phyloP scores from a whole-genome alignment of 1,284 basidiomycete species.

The Phellopilus nigrolimitatus region DNA sequence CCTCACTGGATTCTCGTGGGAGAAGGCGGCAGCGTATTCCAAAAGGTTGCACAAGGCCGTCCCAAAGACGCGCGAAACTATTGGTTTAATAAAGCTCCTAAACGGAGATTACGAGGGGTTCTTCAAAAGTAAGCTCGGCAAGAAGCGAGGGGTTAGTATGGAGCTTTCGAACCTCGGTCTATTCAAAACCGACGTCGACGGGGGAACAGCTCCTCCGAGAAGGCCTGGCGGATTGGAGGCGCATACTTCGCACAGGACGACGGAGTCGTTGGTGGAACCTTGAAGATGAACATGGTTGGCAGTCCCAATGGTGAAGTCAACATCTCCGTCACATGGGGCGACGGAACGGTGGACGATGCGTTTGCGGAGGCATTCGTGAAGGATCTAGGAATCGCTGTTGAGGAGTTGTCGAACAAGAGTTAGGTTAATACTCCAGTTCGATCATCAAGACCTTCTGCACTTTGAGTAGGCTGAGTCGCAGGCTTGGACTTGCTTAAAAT shows the following conservation, averaged over 20 bases:
- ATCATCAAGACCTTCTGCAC: too few relatives aligned
- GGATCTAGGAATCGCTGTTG: too few relatives aligned
- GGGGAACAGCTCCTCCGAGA: neutral
- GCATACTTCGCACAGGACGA: slow-evolving; percentile 33
- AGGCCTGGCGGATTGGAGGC: slow-evolving; percentile 24
- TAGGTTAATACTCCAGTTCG: too few relatives aligned
- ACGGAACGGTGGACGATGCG: slow-evolving; percentile 28
- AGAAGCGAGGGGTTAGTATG: slow-evolving; percentile 29
- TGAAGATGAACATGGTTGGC: slow-evolving; percentile 35
- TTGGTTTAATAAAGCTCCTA: slow-evolving; percentile 35
- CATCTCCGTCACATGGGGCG: slow-evolving; percentile 33
- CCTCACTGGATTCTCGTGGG: slow-evolving; percentile 26
- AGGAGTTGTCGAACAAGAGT: too few relatives aligned
- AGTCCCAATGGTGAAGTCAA: slow-evolving; percentile 32
- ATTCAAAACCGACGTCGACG: slow-evolving; percentile 15
- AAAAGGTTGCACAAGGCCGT: slow-evolving; percentile 24
- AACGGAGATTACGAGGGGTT: slow-evolving; percentile 30
- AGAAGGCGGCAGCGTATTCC: slow-evolving; percentile 21
- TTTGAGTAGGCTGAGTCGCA: too few relatives aligned
- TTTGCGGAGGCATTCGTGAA: slow-evolving; percentile 31
- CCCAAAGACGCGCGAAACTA: slow-evolving; percentile 21
- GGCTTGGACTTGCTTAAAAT: too few relatives aligned
- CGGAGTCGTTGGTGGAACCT: slow-evolving; percentile 30
- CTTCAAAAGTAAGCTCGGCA: slow-evolving; percentile 29
- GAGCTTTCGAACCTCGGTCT: slow-evolving; percentile 36